phyloP scores from a whole-genome alignment of 139 green algal genomes.

The Zygnema cylindricum region DNA sequence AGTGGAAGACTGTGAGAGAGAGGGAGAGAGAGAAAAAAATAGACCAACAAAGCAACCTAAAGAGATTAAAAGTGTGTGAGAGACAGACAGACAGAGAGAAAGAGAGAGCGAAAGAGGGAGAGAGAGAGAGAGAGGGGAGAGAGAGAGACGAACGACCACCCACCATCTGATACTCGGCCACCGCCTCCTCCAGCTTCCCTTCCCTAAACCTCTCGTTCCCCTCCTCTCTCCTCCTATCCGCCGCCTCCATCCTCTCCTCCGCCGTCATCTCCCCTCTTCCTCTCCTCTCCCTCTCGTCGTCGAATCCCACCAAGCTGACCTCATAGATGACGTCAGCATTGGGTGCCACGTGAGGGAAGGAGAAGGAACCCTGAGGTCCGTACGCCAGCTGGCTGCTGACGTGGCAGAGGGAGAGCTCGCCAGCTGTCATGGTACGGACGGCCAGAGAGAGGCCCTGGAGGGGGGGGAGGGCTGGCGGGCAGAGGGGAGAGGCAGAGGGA shows the following conservation, averaged over 20 bases:
- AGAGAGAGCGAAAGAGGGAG: slow-evolving; percentile 12
- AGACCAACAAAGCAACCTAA: not conserved
- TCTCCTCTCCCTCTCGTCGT: slow-evolving; percentile 25
- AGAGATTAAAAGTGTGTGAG: not conserved
- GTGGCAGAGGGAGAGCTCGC: slow-evolving; percentile 37
- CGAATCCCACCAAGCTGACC: slow-evolving; percentile 53
- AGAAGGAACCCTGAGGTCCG: slow-evolving; percentile 61
- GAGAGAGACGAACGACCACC: not conserved
- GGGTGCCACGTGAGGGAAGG: slow-evolving; percentile 63
- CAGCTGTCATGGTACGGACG: slow-evolving; percentile 37
- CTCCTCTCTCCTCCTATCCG: no score
- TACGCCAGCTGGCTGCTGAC: slow-evolving; percentile 46
- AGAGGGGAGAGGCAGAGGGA: not conserved
- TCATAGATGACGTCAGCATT: slow-evolving; percentile 57
- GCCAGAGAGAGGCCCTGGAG: slow-evolving; percentile 39
- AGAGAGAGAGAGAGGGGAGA: not conserved
- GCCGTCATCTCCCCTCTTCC: not conserved
- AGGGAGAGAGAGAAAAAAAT: not conserved
- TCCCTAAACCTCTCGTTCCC: no score
- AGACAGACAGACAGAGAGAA: not conserved
- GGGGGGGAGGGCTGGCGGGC: no score
- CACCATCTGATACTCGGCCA: no score
- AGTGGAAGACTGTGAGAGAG: no score
- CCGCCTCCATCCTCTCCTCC: not conserved
- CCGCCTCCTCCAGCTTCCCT: no score